These are phyloP conservation scores for Camelina laxa DNA, from an alignment of 345 rosid species.

Conservation along the genomic window DNA sequence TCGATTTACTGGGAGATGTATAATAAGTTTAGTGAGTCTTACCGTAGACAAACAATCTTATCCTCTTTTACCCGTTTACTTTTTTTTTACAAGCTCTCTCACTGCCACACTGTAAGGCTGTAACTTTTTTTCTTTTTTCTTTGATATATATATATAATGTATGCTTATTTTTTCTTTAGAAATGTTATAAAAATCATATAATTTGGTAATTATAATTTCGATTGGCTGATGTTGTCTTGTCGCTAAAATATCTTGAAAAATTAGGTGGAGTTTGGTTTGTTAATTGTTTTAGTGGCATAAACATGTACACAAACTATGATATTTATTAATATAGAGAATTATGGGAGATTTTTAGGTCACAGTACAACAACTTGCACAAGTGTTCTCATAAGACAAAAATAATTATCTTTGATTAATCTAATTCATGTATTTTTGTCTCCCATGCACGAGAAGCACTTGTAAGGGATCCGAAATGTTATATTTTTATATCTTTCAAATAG, in stretches of 20 bases:
- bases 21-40: conserved; percentile 40
- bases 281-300: background rate
- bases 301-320: background rate
- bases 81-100: conserved; percentile 6
- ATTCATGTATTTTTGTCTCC: background rate
- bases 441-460: background rate
- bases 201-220: conserved; percentile 25
- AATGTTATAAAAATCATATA: conserved; percentile 26
- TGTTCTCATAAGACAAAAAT: background rate
- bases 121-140: background rate
- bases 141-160: conserved; percentile 7
- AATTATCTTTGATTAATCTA: background rate
- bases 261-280: conserved; percentile 24
- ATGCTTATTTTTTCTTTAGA: conserved; percentile 35
- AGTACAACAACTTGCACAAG: conserved; percentile 7
- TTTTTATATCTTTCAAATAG: background rate
- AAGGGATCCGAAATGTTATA: background rate
- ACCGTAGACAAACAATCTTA: conserved; percentile 37
- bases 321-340: background rate
- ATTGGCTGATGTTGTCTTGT: conserved; percentile 18
- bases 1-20: conserved; percentile 15
- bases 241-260: conserved; percentile 17
- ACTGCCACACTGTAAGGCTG: conserved; percentile 36
- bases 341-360: background rate
- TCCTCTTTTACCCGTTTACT: conserved; percentile 9